Percentiles rank a stretch among this genome's conserved stretches.
These are phyloP conservation scores for baker's yeast (Saccharomyces cerevisiae) DNA, from an alignment of 805 yeast species.

Conservation along the genomic window DNA sequence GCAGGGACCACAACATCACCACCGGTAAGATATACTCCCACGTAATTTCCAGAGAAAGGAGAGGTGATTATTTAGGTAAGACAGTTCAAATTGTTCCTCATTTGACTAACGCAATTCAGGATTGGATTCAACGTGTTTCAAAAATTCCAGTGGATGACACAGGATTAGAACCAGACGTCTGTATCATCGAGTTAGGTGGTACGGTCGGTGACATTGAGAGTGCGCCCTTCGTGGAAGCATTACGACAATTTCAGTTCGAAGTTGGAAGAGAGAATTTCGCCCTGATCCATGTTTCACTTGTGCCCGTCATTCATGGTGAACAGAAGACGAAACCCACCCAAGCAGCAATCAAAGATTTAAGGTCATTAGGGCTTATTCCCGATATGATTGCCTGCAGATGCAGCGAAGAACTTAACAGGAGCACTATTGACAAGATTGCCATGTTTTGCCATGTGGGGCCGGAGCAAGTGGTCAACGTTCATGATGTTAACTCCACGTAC, in stretches of 20 bases:
- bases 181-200: slow-evolving; percentile 97
- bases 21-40: slow-evolving; percentile 95
- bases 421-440: slow-evolving; percentile 88
- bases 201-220: slow-evolving; percentile 98
- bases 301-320: slow-evolving; percentile 97
- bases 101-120: slow-evolving; percentile 93
- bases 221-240: slow-evolving; percentile 98
- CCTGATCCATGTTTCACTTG: slow-evolving; percentile 90
- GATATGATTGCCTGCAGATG: slow-evolving; percentile 98
- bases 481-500: slow-evolving; percentile 93
- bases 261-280: slow-evolving; percentile 93
- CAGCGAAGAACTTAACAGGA: slow-evolving; percentile 64
- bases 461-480: slow-evolving; percentile 92
- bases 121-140: slow-evolving; percentile 94
- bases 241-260: slow-evolving; percentile 96
- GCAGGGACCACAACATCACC: slow-evolving; percentile 92
- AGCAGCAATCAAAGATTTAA: slow-evolving; percentile 94
- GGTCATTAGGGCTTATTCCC: slow-evolving; percentile 89
- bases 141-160: slow-evolving; percentile 87
- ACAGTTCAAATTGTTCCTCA: slow-evolving; percentile 99
- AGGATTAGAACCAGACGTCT: slow-evolving; percentile 85
- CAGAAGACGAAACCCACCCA: slow-evolving; percentile 99
- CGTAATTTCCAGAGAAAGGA: slow-evolving; percentile 90
- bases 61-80: slow-evolving; percentile 94
- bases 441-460: slow-evolving; percentile 99